A percentile compares a stretch with the other conserved stretches of the same genome.
These are phyloP conservation scores for Ambrosia artemisiifolia DNA, from an alignment of 129 eudicot species.

Conservation along the genomic window DNA sequence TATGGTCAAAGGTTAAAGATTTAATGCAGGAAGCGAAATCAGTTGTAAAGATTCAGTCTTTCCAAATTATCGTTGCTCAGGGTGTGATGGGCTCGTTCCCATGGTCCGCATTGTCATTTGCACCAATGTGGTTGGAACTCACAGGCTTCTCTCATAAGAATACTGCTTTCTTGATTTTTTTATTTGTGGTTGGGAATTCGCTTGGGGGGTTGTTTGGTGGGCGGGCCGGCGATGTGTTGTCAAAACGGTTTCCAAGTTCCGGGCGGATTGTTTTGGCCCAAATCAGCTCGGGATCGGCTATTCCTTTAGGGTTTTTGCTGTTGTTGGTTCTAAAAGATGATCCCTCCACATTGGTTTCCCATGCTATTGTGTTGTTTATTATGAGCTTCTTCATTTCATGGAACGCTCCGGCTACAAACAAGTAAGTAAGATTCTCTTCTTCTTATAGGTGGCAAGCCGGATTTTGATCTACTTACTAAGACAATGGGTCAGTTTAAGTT, in stretches of 20 bases:
- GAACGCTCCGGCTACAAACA: constrained; percentile 95
- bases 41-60: constrained; percentile 65
- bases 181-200: constrained; percentile 69
- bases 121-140: constrained; percentile 97
- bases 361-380: constrained; percentile 51
- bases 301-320: constrained; percentile 80
- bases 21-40: constrained; percentile 56
- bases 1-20: constrained; percentile 52
- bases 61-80: constrained; percentile 88
- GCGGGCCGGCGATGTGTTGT: constrained; percentile 67
- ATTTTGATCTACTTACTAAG: neutral
- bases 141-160: constrained; percentile 69
- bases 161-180: constrained; percentile 62
- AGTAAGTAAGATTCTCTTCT: constrained; percentile 40
- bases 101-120: constrained; percentile 95
- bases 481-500: neutral
- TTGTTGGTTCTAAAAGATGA: constrained; percentile 56
- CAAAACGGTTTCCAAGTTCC: constrained; percentile 60
- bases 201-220: constrained; percentile 95
- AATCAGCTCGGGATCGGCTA: constrained; percentile 80
- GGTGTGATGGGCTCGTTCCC: constrained; percentile 96
- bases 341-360: constrained; percentile 49
- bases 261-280: constrained; percentile 85
- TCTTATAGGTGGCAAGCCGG: neutral
- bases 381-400: constrained; percentile 88